Base-by-base conservation (phyloP, 208 protist species). In the Hexamita inflata region DNA sequence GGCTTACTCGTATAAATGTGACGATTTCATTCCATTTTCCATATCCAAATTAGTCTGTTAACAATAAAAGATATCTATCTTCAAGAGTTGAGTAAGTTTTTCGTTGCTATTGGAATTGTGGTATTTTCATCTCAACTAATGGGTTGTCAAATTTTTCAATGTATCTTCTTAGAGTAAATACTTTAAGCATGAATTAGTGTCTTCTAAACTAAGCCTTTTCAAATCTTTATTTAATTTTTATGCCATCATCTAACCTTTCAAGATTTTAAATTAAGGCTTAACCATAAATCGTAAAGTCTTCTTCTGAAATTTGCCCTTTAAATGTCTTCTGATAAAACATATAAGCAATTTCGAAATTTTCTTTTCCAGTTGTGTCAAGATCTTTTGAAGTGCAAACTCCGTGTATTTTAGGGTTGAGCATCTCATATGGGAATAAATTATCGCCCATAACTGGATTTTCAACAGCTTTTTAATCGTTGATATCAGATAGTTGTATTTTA, bases 191-290 rank as follows among this genome's bases (percentile, higher is more conserved):
- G 38, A 45, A 70, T 35, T n/a, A 29, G 15, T 4, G 9, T 32
- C 64, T 35, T 38, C n/a, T 40, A 4, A 45, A 32, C 64, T 34
- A 19, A 70, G 64, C 38, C 28, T 38, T 40, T 49, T 70, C 64
- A 38, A 70, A 45, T 49, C 64, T n/a, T 24, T 35, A 11, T 45
- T 49, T 40, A 15, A 70, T 70, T n/a, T 45, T 70, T 32, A 24
- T 19, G 11, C 34, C 35, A 32, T 70, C 64, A 24, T 70, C 64
- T 19, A 70, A 32, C 2, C 9, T 11, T 9, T 45, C 38, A 24
- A 70, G n/a, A 70, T 70, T 70, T 70, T 70, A n/a, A n/a, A 70
- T 11, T 30, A 70, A 38, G n/a, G 64, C 64, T 9, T 40, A 9
- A n/a, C 64, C 11, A n/a, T 70, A 70, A 4, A 30, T 40, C 9